Base-by-base conservation (phyloP, 106 monocot species). In the Gastrodia elata region DNA sequence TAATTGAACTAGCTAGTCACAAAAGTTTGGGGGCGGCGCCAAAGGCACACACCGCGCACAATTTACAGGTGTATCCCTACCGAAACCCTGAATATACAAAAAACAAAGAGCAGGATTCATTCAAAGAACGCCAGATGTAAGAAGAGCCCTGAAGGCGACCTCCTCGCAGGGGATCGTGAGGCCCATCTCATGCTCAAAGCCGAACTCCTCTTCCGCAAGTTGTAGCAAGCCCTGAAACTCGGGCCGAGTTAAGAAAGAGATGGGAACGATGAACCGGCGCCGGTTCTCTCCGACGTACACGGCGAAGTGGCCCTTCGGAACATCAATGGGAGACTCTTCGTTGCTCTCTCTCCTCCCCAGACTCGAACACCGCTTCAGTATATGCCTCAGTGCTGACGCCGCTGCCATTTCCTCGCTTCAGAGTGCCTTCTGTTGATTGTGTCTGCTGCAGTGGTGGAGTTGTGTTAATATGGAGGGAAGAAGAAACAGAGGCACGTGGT, bases 131-230 rank as follows among this genome's bases (percentile, higher is more conserved):
- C n/a, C n/a, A n/a, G n/a, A n/a, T n/a, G n/a, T n/a, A n/a, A n/a
- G n/a, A n/a, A 87, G 83, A 16, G 83, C 80, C 7, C 72, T 67
- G 75, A 87, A 87, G 39, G 78, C 83, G 38, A 83, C 87, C 72
- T 87, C 87, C 77, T 83, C 83, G 26, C 87, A 87, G 6, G 86
- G 86, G 41, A 86, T 74, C 36, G 86, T 86, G 70, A 86, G 73
- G 5, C 87, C 87, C 83, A 81, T 87, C 67, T 80, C 87, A 42
- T 87, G 80, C 6, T 77, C 79, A 69, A 86, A 86, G 11, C 86
- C 86, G 43, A 86, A 86, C 82, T 86, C 85, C 71, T 86, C 85
- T 77, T 79, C 85, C 0, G 85, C 85, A 15, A 68, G 57, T 56
- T 67, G 75, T 13, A 86, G 86, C 27, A 86, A 77, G 30, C 39